These are phyloP conservation scores for Biscogniauxia mediterranea DNA, from an alignment of 2,329 filamentous ascomycete species.

Conservation along the genomic window DNA sequence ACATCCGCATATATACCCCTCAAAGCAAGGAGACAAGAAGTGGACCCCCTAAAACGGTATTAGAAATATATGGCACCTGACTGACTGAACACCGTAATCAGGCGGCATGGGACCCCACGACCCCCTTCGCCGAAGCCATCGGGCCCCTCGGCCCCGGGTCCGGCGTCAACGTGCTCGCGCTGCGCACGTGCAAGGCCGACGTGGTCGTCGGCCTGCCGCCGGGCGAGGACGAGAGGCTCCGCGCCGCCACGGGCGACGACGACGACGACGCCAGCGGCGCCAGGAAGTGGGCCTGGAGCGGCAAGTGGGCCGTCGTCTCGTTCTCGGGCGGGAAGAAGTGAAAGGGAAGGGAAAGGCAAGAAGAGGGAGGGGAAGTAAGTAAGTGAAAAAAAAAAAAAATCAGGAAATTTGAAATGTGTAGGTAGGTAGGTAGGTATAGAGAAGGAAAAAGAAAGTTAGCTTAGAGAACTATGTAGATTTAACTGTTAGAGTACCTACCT, in stretches of 20 bases:
- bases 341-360: too few relatives aligned
- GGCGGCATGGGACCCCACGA: conserved; percentile 82
- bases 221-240: conserved; percentile 81
- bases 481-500: too few relatives aligned
- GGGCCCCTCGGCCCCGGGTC: conserved; percentile 81
- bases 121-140: conserved; percentile 79
- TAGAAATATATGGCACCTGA: too few relatives aligned
- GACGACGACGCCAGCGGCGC: conserved; percentile 69
- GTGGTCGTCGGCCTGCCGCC: conserved; percentile 84
- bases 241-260: conserved; percentile 58
- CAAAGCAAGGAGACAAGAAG: too few relatives aligned
- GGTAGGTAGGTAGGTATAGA: neutral
- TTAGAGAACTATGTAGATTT: too few relatives aligned
- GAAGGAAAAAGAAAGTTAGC: too few relatives aligned
- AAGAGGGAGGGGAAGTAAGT: neutral
- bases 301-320: conserved; percentile 94
- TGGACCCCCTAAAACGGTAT: too few relatives aligned
- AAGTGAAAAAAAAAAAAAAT: too few relatives aligned
- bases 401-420: neutral
- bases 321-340: conserved; percentile 63
- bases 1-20: too few relatives aligned
- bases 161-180: conserved; percentile 78
- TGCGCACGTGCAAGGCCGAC: conserved; percentile 95
- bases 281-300: conserved; percentile 90
- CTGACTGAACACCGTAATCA: conserved; percentile 33